These are phyloP conservation scores for Termitomyces sp. DNA, from an alignment of 768 basidiomycete species.

Conservation along the genomic window DNA sequence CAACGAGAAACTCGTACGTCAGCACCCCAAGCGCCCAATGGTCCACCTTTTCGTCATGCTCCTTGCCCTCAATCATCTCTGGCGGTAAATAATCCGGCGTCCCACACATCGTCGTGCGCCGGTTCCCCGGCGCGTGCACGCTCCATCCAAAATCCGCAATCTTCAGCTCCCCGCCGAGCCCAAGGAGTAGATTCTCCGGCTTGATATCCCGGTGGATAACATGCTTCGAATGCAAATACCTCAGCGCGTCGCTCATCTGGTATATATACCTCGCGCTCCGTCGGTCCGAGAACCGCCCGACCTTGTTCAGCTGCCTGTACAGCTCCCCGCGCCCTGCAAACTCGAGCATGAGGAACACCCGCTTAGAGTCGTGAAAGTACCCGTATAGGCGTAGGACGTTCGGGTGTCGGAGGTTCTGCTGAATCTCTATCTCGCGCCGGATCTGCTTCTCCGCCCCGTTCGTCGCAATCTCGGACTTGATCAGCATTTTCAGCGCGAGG, in stretches of 20 bases:
- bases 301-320: constrained; percentile 89
- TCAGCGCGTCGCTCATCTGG: constrained; percentile 96
- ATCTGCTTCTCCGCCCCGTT: constrained; percentile 94
- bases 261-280: constrained; percentile 87
- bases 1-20: constrained; percentile 89
- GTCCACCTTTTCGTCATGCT: constrained; percentile 87
- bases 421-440: constrained; percentile 96
- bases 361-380: constrained; percentile 96
- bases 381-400: constrained; percentile 92
- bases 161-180: constrained; percentile 94
- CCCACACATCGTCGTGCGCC: constrained; percentile 87
- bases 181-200: constrained; percentile 93
- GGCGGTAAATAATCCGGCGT: constrained; percentile 96
- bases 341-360: constrained; percentile 97
- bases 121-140: constrained; percentile 89
- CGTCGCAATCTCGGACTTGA: constrained; percentile 92
- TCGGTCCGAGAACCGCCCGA: constrained; percentile 83
- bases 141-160: constrained; percentile 99
- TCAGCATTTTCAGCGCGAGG: constrained; percentile 92
- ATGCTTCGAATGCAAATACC: constrained; percentile 92
- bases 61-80: constrained; percentile 94
- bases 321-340: constrained; percentile 96
- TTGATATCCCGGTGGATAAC: constrained; percentile 99
- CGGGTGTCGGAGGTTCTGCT: constrained; percentile 92
- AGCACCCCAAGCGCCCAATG: constrained; percentile 96